These are phyloP conservation scores for Bombardia bombarda DNA, from an alignment of 495 filamentous ascomycete genomes.

Conservation along the genomic window DNA sequence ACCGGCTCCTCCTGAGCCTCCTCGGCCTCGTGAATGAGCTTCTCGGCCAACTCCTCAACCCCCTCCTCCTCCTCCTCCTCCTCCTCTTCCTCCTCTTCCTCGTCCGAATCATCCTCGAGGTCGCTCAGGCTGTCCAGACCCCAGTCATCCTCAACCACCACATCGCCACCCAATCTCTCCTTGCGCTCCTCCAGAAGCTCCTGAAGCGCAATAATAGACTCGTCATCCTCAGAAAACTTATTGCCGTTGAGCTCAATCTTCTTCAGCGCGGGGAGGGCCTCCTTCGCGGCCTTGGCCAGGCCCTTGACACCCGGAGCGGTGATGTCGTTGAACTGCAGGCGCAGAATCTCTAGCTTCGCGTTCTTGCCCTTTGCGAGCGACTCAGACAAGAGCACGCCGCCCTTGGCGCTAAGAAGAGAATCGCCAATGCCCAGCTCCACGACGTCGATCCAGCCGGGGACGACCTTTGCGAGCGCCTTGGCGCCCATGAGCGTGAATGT, in stretches of 20 bases:
- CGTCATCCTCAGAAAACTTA: slow-evolving; percentile 82
- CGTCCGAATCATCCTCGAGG: slow-evolving; percentile 68
- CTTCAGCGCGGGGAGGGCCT: slow-evolving; percentile 60
- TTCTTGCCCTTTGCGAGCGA: slow-evolving; percentile 71
- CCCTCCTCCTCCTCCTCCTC: slow-evolving; percentile 60
- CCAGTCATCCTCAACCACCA: slow-evolving; percentile 63
- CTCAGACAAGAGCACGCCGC: slow-evolving; percentile 62
- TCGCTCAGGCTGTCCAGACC: slow-evolving; percentile 79
- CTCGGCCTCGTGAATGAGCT: slow-evolving; percentile 60
- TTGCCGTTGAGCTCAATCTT: slow-evolving; percentile 94
- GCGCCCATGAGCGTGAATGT: slow-evolving; percentile 84
- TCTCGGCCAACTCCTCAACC: slow-evolving; percentile 55
- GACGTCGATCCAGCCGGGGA: slow-evolving; percentile 65
- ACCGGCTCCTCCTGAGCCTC: slow-evolving; percentile 67
- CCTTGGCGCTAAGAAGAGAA: slow-evolving; percentile 73
- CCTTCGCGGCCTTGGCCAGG: slow-evolving; percentile 55
- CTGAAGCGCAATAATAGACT: slow-evolving; percentile 42
- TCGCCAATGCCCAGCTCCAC: slow-evolving; percentile 84
- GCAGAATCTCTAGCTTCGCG: slow-evolving; percentile 64
- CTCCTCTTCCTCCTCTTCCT: slow-evolving; percentile 64
- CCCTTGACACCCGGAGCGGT: slow-evolving; percentile 61
- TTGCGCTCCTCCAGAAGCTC: slow-evolving; percentile 50
- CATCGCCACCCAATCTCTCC: slow-evolving; percentile 50
- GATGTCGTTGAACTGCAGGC: slow-evolving; percentile 93
- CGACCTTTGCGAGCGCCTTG: slow-evolving; percentile 64